Evolutionary conservation across 2,329 filamentous ascomycete genomes (phyloP), one percentile per base, ranked within the genome.

Genomic region (Ilyonectria mors-panacis): DNA sequence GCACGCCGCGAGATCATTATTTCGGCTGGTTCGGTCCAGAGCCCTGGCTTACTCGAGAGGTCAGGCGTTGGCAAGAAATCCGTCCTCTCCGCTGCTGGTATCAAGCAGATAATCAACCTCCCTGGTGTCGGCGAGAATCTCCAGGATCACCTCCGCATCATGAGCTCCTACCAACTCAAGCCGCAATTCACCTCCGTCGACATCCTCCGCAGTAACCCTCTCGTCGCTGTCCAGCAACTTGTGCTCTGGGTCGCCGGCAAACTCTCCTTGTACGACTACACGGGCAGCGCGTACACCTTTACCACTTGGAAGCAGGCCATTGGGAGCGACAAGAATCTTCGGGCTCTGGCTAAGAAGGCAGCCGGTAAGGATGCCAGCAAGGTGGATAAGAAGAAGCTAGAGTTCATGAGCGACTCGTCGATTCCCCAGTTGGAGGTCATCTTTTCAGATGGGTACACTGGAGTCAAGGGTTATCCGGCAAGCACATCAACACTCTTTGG

Each of bases 321-420:
- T 2, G 71, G 71, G 1, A 66, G 37, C n/a, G 63, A 73, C 39
- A 30, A 19, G 0, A 70, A 67, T 3, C 6, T 73, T 4, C 17
- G 65, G 7, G 57, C 59, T 2, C 63, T 73, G 8, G 71, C 71
- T 0, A 60, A 67, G 15, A 60, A 72, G 2, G 81, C 78, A 15
- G 72, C 73, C 28, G 73, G 69, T 2, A 74, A 75, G 7, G 73
- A 76, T 3, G 66, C 70, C 4, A 78, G 77, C 37, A 74, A 75
- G 42, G 75, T 81, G 12, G 79, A 81, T 59, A 65, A 76, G 67
- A 81, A 81, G 64, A 85, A 84, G 70, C 67, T 85, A 1, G 70
- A 79, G 6, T 78, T 83, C 64, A 75, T 86, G 48, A 72, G 66
- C 1, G 75, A 80, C 23, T 56, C 75, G 2, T 61, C 73, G 0